A percentile compares a stretch with the other conserved stretches of the same genome.
phyloP scores from a whole-genome alignment of 768 basidiomycete genomes.

The Collybia sp. region DNA sequence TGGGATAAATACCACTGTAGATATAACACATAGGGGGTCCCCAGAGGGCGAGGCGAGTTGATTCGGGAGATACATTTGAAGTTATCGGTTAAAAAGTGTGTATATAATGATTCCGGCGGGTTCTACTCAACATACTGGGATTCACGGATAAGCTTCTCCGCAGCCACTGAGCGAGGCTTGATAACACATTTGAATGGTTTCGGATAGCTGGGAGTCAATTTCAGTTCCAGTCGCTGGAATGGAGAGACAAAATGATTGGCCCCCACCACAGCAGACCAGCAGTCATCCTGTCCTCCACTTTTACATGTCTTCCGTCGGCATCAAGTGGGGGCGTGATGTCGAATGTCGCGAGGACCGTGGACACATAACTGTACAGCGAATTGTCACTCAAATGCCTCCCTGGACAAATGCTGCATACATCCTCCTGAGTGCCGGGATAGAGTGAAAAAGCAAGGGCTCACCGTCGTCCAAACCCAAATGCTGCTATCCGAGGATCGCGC shows the following conservation, averaged over 20 bases:
- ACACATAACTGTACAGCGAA: constrained; percentile 17
- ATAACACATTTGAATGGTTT: constrained; percentile 14
- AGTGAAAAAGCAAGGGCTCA: not conserved
- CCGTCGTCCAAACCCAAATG: constrained; percentile 9
- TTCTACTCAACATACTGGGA: too few relatives aligned
- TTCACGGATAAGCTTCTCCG: constrained; percentile 3
- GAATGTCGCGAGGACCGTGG: constrained; percentile 17
- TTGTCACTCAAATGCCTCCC: constrained; percentile 17
- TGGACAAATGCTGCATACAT: constrained; percentile 16
- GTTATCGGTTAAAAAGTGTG: too few relatives aligned
- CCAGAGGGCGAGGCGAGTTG: too few relatives aligned
- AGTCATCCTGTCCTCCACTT: constrained; percentile 11
- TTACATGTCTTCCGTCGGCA: constrained; percentile 8
- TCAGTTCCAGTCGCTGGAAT: not conserved
- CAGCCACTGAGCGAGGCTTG: constrained; percentile 10
- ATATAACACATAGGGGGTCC: too few relatives aligned
- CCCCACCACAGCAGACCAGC: constrained; percentile 3
- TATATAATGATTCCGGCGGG: too few relatives aligned
- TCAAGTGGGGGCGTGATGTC: constrained; percentile 15
- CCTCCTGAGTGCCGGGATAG: not conserved
- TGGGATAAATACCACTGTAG: too few relatives aligned
- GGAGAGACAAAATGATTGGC: not conserved
- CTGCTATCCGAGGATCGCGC: constrained; percentile 2
- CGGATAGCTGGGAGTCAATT: constrained; percentile 6
- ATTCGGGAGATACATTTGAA: too few relatives aligned